Conservation (phyloP, 2,329 filamentous ascomycete genomes). For the Botrytis squamosa region DNA sequence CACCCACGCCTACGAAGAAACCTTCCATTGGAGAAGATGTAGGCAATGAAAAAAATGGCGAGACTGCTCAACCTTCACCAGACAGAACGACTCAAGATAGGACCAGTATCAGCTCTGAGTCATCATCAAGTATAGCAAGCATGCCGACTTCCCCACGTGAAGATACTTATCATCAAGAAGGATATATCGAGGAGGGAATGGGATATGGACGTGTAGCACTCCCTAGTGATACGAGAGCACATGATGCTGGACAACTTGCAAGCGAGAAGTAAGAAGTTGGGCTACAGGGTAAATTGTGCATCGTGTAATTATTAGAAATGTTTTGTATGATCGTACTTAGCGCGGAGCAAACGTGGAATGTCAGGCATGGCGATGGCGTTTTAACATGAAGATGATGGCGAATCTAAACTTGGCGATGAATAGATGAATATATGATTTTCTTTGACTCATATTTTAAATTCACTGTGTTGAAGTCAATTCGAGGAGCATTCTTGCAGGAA, state of each 20-base stretch:
- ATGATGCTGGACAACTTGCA: slow-evolving; percentile 14
- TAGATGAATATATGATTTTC: not conserved
- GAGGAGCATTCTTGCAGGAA: not conserved
- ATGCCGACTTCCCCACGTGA: slow-evolving; percentile 38
- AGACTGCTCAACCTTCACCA: not conserved
- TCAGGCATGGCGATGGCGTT: not conserved
- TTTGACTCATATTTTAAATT: not conserved
- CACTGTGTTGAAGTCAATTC: not conserved
- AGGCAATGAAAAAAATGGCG: not conserved
- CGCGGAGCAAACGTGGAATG: no score
- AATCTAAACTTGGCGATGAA: not conserved
- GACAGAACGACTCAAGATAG: not conserved
- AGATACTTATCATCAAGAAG: slow-evolving; percentile 18
- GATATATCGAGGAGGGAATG: slow-evolving; percentile 18
- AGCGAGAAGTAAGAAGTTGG: not conserved
- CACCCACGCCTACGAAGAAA: slow-evolving; percentile 26
- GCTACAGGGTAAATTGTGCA: not conserved
- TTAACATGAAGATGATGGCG: not conserved
- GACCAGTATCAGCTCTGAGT: not conserved
- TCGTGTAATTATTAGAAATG: not conserved
- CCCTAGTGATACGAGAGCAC: slow-evolving; percentile 5
- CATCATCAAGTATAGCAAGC: slow-evolving; percentile 45
- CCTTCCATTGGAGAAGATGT: not conserved
- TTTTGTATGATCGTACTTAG: not conserved
- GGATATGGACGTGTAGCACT: slow-evolving; percentile 8